phyloP scores from a whole-genome alignment of 208 protist species.

The Leishmania tarentolae region DNA sequence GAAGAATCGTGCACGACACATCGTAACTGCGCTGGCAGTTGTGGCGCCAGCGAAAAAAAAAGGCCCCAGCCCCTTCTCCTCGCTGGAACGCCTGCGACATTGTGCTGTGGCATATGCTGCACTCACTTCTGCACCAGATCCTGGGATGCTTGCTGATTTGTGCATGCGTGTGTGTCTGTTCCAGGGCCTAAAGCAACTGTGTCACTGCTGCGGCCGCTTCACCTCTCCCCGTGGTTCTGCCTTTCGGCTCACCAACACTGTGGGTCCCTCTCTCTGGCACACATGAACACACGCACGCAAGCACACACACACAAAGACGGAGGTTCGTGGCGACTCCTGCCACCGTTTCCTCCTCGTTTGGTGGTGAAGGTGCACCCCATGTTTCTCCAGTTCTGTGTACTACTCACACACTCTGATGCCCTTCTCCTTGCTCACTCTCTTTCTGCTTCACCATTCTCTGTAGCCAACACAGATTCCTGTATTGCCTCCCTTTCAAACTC shows the following conservation, averaged over 20 bases:
- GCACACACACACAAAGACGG: not conserved
- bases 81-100: not conserved
- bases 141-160: not conserved
- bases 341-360: not conserved
- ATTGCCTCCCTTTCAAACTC: not conserved
- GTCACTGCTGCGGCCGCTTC: not conserved
- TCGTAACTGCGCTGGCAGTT: not conserved
- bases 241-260: not conserved
- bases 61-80: not conserved
- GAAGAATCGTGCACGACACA: not conserved
- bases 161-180: not conserved
- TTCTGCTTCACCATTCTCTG: not conserved
- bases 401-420: not conserved
- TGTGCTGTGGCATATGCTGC: not conserved
- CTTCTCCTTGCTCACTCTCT: not conserved
- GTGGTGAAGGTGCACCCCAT: not conserved
- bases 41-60: not conserved
- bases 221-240: not conserved
- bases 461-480: not conserved
- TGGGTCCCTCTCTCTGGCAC: not conserved
- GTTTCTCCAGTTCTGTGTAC: not conserved
- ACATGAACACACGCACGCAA: not conserved
- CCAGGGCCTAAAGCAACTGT: not conserved
- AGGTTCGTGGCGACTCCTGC: not conserved
- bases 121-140: not conserved